Percentiles rank a stretch among this genome's conserved stretches.
phyloP scores from a whole-genome alignment of 805 yeast species.

The Wickerhamiella bombiphila region DNA sequence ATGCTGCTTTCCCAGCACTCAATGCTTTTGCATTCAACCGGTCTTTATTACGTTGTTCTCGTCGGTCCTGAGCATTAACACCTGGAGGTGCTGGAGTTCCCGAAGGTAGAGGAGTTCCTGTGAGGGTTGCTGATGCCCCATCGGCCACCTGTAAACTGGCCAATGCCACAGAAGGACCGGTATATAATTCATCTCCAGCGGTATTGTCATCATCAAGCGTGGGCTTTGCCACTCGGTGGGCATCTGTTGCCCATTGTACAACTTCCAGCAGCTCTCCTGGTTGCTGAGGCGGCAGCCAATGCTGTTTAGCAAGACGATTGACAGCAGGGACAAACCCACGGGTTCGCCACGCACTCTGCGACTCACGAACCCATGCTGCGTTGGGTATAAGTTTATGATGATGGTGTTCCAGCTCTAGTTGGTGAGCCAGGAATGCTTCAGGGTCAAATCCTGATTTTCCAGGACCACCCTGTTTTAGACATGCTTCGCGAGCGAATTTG shows the following conservation, averaged over 20 bases:
- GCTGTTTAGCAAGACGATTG: no score
- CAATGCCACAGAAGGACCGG: background rate
- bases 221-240: background rate
- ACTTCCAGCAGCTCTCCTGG: background rate
- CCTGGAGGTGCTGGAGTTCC: background rate
- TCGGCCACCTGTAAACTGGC: background rate
- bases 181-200: background rate
- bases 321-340: no score
- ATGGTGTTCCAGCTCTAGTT: no score
- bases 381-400: no score
- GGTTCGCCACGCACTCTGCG: no score
- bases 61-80: background rate
- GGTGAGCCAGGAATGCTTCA: no score
- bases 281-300: background rate
- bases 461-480: no score
- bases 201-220: background rate
- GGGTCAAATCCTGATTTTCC: no score
- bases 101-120: background rate
- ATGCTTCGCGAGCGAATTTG: no score
- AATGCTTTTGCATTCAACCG: constrained; percentile 1
- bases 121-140: background rate
- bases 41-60: background rate
- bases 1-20: background rate
- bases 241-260: background rate
- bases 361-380: no score